Base-by-base conservation (phyloP, 305 asterid species). In the Stenogyne calaminthoides region DNA sequence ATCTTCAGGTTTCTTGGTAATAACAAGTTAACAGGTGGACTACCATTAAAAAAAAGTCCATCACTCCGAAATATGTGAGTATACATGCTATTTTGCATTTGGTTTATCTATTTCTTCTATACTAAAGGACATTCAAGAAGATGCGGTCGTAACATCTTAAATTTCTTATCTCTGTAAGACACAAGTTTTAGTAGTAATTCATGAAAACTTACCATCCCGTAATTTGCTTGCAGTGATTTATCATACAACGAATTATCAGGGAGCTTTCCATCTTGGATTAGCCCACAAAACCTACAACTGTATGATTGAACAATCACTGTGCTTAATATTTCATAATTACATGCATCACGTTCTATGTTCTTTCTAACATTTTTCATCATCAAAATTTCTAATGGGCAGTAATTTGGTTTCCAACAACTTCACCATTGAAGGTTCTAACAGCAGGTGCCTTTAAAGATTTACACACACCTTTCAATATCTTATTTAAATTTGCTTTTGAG, bases 361-460 rank as follows among this genome's bases (percentile, higher is more conserved):
- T 49, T 49, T 55, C 6, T 61, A 15, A 27, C 39, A 46, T 55
- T 54, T 54, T 20, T 55, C 32, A 55, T 55, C n/a, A 55, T 55
- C 32, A 29, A 36, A 27, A 25, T 58, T 14, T 58, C 67, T 55
- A 59, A 72, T 75, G 42, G 15, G 79, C 61, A 86, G 97, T 72
- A 92, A 92, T 82, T 73, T 89, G 82, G 95, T 89, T 11, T 86
- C 87, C 71, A 92, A 92, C 88, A 86, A 91, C 88, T 87, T 91
- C 81, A 84, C 83, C 60, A 25, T 82, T 80, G 54, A 37, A 55
- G 73, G 65, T 78, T 83, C 89, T 11, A 77, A 79, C 58, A 75
- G 63, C 83, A 84, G 96, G 98, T 93, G 74, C 81, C 12, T 73
- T n/a, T 37, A 29, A 22, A 7, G 22, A 64, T 49, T 39, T 64